Base-by-base conservation (phyloP, 176 grass and related monocot genomes). In the Alopecurus myosuroides region DNA sequence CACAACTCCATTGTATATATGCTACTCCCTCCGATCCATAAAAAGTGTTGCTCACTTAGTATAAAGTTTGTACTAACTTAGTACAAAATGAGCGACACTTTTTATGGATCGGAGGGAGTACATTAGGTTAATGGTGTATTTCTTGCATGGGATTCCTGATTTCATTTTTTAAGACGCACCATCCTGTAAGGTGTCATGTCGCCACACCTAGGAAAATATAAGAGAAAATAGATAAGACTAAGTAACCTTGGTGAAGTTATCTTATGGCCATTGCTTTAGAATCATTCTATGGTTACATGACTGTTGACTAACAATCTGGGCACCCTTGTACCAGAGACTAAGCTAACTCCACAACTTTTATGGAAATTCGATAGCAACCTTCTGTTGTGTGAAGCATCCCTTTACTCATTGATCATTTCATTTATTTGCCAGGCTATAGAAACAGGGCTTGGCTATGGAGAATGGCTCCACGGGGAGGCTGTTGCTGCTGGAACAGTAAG, bases 401-500 rank as follows among this genome's bases (percentile, higher is more conserved):
- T 51, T 58, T 31, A 49, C 70, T n/a, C 76, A 37, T 12, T 79
- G 56, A 83, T 82, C 8, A 11, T 44, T 78, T 17, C 3, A 46
- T 77, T 88, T 36, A 23, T 80, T 84, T 87, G 48, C 52, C 87
- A 96, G 93, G 93, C 97, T 39, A 99, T 99, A 34, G 97, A 99
- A 89, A 99, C 97, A 62, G 89, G 88, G 23, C 57, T 66, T 40
- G 93, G 97, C 41, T 99, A 99, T 85, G 97, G 97, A 77, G 67
- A 86, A 66, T 99, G 97, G 97, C 75, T 99, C 78, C 97, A 99
- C 30, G 97, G 97, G 72, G 97, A 99, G 61, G 93, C 91, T 77
- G 84, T 99, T 75, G 91, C 93, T 41, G 93, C 93, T 89, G 97
- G 97, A 84, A 99, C 40, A 77, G 97, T 96, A 88, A 86, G 30